Conservation (phyloP, 768 basidiomycete species). For the Podaxis carcinomalis region DNA sequence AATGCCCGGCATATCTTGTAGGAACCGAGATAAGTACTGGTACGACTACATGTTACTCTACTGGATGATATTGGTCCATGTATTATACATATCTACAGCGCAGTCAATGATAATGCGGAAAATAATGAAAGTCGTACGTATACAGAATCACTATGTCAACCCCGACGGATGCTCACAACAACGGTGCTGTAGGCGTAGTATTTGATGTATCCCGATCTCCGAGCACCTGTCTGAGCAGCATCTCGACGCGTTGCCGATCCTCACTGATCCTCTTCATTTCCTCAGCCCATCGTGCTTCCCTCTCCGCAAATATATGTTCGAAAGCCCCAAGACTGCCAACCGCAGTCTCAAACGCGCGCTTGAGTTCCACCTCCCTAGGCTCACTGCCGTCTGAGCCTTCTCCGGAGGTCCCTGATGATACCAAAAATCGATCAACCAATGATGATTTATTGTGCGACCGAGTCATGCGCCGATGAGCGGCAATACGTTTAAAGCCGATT, state of each 20-base stretch:
- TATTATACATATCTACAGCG: background rate
- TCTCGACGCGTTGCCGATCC: conserved; percentile 63
- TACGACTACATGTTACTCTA: background rate
- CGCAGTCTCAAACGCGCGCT: conserved; percentile 63
- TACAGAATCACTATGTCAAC: background rate
- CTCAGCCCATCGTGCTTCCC: conserved; percentile 66
- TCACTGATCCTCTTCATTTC: conserved; percentile 64
- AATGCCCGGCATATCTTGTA: background rate
- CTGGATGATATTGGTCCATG: background rate
- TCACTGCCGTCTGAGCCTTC: conserved; percentile 57
- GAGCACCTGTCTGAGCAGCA: conserved; percentile 64
- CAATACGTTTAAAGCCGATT: conserved; percentile 54
- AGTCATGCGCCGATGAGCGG: conserved; percentile 47
- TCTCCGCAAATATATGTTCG: conserved; percentile 60
- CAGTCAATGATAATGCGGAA: conserved; percentile 6
- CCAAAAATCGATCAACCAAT: conserved; percentile 45
- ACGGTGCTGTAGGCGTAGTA: background rate
- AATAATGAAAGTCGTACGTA: background rate
- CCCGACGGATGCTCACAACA: background rate
- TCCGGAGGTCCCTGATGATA: conserved; percentile 36
- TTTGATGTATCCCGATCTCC: conserved; percentile 22
- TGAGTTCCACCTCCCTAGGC: conserved; percentile 59
- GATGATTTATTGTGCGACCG: conserved; percentile 36
- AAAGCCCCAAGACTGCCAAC: conserved; percentile 62
- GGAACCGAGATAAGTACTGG: background rate